Evolutionary conservation across 179 eudicot genomes (phyloP), one percentile per base, ranked within the genome.

Genomic region (Beta corolliflora): DNA sequence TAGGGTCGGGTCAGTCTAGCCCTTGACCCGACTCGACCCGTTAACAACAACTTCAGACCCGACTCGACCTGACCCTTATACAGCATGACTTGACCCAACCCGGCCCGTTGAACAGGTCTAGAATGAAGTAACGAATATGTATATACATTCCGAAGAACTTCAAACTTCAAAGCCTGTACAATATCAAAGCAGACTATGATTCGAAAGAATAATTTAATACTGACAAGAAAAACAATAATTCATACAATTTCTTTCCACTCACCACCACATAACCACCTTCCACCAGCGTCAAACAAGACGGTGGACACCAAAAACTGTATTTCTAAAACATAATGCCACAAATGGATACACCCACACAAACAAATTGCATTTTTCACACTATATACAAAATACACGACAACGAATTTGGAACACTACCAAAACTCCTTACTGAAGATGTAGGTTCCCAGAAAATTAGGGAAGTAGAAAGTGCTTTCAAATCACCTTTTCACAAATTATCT

Each of bases 301-400:
- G 50, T 36, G 72, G 15, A 73, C 76, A 75, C 1, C 29, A 25
- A 25, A 25, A 25, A 45, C 52, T 79, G 64, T 79, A 73, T 45
- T 72, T 23, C 78, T 72, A 21, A 48, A 25, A 25, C 81, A 36
- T 73, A 53, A 4, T 5, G 29, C 60, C 80, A 16, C 73, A 66
- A 41, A 77, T 84, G 61, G 58, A 84, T 59, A 59, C 84, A 77
- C 61, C 44, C 1, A 25, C 29, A 65, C 83, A 23, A 81, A 48
- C 56, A 44, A 75, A 59, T 25, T 73, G 77, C 80, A 81, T 76
- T 76, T 67, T 84, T 81, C 86, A 81, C 91, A 81, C 83, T 73
- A 88, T 87, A 81, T 85, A 91, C 87, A 85, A 77, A 84, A 89
- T 84, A 73, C 84, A 86, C 87, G 78, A 80, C 14, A 82, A 85